phyloP scores from a whole-genome alignment of 805 yeast species.

The Lachancea quebecensis region DNA sequence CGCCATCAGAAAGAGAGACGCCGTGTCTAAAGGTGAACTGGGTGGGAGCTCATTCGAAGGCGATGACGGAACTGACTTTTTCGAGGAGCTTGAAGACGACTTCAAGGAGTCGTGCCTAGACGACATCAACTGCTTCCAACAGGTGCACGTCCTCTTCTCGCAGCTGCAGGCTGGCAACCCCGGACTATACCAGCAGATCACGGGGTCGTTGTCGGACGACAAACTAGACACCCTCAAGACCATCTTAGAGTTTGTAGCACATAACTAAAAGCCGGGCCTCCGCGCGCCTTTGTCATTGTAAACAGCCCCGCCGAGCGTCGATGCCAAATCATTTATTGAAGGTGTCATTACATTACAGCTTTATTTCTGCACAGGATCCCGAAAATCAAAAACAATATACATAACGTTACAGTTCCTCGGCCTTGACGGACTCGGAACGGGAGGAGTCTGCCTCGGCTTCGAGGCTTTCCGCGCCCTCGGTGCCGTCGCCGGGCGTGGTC shows the following conservation, averaged over 20 bases:
- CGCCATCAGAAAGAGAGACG: conserved; percentile 63
- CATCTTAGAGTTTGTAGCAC: conserved; percentile 29
- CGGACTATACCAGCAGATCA: conserved; percentile 36
- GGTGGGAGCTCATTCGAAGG: conserved; percentile 27
- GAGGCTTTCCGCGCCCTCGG: conserved; percentile 1
- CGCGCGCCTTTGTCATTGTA: too few species aligned
- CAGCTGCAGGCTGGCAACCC: conserved; percentile 42
- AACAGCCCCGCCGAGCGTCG: too few species aligned
- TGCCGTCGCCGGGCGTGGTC: neutral
- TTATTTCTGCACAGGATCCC: neutral
- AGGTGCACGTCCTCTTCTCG: conserved; percentile 50
- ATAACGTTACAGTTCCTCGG: conserved; percentile 11
- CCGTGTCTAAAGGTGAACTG: conserved; percentile 42
- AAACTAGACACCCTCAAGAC: conserved; percentile 26
- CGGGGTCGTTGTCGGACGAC: conserved; percentile 27
- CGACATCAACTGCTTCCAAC: conserved; percentile 58
- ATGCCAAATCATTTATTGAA: too few species aligned
- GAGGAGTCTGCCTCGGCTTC: conserved; percentile 4
- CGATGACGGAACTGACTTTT: conserved; percentile 45
- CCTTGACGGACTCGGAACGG: conserved; percentile 9
- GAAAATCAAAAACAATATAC: neutral
- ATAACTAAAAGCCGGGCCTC: conserved; percentile 8
- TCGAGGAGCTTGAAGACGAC: conserved; percentile 61
- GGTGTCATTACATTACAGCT: neutral
- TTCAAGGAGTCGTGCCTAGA: conserved; percentile 77